Evolutionary conservation across 352 stramenopile genomes (phyloP), one percentile per base, ranked within the genome.

Genomic region (Phytophthora chlamydospora): DNA sequence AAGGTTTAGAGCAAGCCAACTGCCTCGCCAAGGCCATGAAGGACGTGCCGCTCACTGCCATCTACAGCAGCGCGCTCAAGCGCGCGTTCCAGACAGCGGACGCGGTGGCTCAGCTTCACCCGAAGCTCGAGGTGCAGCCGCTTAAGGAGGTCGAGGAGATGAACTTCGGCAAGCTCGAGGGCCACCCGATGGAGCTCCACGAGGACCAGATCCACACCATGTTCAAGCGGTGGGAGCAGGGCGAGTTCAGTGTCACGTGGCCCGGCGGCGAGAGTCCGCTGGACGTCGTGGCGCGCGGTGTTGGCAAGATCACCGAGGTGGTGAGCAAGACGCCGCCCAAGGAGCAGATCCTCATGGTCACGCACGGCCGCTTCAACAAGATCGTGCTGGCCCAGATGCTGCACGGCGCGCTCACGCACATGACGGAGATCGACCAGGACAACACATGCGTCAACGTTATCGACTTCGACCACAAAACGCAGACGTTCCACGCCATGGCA

Each of bases 401-500:
- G 42, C 68, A 90, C 47, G 79, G 77, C 41, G 66, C 64, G 10
- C 63, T 92, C 16, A 67, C 67, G 2, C 56, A 78, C 31, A 94
- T 93, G 78, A 72, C 87, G 27, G 72, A 82, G 11, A 71, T 94
- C 32, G 43, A 65, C n/a, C 85, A 94, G 58, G 82, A 91, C 71
- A 94, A 94, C 70, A 93, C 85, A 51, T 94, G 85, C 63, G 79
- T 94, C 31, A 94, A 94, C 62, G 82, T 94, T 39, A 64, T 94
- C n/a, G 85, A 94, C 61, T 94, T 72, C 39, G 80, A 91, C 59
- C 81, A 84, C 59, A 27, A 27, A 7, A 86, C 76, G 19, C 67
- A 74, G n/a, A 66, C 58, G 6, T 94, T 78, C 65, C 56, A 41
- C 21, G 68, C 78, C n/a, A 83, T 92, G 60, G 74, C 71, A 43